phyloP scores from a whole-genome alignment of 768 basidiomycete genomes.

The Kwoniella mangroviensis region DNA sequence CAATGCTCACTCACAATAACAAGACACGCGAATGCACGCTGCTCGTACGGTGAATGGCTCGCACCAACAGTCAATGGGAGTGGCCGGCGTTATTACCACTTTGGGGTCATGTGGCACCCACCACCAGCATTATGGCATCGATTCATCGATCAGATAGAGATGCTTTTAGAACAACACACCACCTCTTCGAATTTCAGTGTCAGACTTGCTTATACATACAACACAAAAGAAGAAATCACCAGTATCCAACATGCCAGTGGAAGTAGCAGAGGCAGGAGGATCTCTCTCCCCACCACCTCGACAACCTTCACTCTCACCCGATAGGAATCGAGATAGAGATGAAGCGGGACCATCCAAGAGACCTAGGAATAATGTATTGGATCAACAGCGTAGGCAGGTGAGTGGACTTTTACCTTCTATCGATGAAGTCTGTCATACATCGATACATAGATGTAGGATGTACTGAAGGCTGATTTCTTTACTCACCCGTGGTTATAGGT shows the following conservation, averaged over 20 bases:
- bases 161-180: no score
- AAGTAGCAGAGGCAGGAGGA: slow-evolving; percentile 10
- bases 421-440: no score
- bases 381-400: slow-evolving; percentile 63
- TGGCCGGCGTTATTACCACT: slow-evolving; percentile 10
- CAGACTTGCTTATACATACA: no score
- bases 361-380: slow-evolving; percentile 12
- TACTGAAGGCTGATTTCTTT: no score
- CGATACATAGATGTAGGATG: no score
- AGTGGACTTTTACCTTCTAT: background rate
- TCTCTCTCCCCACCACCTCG: slow-evolving; percentile 11
- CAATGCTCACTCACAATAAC: background rate
- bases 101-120: slow-evolving; percentile 11
- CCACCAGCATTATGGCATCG: background rate
- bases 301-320: slow-evolving; percentile 15
- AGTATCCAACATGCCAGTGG: slow-evolving; percentile 12
- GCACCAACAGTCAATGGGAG: background rate
- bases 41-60: slow-evolving; percentile 1
- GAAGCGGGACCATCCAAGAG: slow-evolving; percentile 34
- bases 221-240: background rate
- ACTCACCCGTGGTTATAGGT: slow-evolving; percentile 63
- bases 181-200: no score
- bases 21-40: background rate
- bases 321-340: slow-evolving; percentile 4
- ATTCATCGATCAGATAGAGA: background rate